These are phyloP conservation scores for Zelonia costaricensis DNA, from an alignment of 208 protist genomes.

Conservation along the genomic window DNA sequence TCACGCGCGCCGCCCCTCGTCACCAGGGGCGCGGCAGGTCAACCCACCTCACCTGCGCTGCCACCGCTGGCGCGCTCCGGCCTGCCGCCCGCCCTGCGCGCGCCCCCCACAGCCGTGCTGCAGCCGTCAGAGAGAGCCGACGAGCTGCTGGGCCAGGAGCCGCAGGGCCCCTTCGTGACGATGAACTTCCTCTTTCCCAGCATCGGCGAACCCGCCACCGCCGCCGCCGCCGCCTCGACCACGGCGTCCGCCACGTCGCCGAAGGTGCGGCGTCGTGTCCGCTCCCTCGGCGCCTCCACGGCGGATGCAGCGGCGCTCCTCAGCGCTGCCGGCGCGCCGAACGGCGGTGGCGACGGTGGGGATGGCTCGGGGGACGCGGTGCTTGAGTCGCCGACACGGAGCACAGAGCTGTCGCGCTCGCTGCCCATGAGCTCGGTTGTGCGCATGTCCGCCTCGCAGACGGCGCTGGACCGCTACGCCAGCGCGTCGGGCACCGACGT, in stretches of 20 bases:
- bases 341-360: background rate
- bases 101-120: background rate
- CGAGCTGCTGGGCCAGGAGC: background rate
- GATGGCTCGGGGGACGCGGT: background rate
- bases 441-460: background rate
- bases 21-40: too few relatives aligned
- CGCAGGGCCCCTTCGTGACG: too few relatives aligned
- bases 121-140: background rate
- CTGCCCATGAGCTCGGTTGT: background rate
- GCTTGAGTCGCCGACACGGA: conserved; percentile 7
- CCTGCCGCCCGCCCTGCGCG: background rate
- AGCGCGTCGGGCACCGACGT: conserved; percentile 4
- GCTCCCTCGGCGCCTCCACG: background rate
- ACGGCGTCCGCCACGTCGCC: too few relatives aligned
- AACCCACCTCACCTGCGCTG: background rate
- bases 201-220: too few relatives aligned
- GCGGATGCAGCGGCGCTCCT: background rate
- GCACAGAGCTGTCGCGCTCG: conserved; percentile 18
- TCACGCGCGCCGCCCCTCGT: too few relatives aligned
- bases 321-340: too few relatives aligned
- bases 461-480: conserved; percentile 14
- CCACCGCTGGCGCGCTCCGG: background rate
- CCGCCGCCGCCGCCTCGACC: too few relatives aligned
- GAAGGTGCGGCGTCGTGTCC: too few relatives aligned
- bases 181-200: too few relatives aligned